Evolutionary conservation across 495 filamentous ascomycete genomes (phyloP).

Genomic region (Tuber borchii): DNA sequence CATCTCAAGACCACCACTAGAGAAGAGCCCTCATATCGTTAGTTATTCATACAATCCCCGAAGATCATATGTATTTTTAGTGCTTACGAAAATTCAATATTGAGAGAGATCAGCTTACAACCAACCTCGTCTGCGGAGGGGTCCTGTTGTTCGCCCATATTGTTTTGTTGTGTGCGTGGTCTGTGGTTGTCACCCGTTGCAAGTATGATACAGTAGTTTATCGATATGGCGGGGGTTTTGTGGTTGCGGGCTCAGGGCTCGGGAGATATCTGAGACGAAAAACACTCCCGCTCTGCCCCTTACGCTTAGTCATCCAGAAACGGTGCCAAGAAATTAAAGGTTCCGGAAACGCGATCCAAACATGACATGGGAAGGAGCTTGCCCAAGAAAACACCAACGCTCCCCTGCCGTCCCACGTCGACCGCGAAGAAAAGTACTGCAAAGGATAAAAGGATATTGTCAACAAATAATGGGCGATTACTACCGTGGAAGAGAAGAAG

Average conservation of each 20-base stretch:
- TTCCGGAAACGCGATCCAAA: conserved; percentile 26
- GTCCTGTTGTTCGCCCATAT: neutral
- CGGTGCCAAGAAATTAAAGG: conserved; percentile 23
- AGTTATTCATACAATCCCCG: neutral
- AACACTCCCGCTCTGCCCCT: neutral
- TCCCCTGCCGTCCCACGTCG: neutral
- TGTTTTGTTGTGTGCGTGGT: conserved; percentile 27
- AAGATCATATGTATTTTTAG: conserved; percentile 5
- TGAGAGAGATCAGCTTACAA: conserved; percentile 46
- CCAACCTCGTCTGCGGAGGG: neutral
- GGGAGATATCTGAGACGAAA: neutral
- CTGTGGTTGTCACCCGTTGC: neutral
- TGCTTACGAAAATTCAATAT: conserved; percentile 70
- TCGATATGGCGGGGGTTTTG: neutral
- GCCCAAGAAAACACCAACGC: conserved; percentile 12
- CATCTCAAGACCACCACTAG: conserved; percentile 88
- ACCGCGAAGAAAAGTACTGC: conserved; percentile 4
- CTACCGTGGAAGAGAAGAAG: conserved; percentile 38
- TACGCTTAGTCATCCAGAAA: neutral
- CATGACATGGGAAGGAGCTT: neutral
- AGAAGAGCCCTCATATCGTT: conserved; percentile 3
- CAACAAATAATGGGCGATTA: conserved; percentile 40
- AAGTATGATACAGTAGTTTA: neutral
- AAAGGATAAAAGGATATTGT: neutral
- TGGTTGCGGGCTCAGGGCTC: neutral